Conservation (phyloP, 2,329 filamentous ascomycete species). For the Colletotrichum tanaceti region DNA sequence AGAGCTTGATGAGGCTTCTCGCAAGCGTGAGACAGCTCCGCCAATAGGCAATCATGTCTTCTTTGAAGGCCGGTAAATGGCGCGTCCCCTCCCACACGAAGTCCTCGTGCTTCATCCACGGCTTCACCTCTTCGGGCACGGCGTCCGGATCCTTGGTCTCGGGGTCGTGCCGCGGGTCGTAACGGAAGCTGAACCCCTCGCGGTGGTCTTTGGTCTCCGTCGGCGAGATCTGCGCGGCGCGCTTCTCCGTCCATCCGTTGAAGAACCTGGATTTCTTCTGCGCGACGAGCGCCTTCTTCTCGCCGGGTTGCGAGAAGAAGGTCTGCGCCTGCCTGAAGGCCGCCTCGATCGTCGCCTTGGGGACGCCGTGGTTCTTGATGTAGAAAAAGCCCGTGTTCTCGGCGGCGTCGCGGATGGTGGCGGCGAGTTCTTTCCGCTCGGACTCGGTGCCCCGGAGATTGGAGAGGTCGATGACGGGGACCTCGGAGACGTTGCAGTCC, state of each 20-base stretch:
- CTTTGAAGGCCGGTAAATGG: slow-evolving; percentile 39
- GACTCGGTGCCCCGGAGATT: slow-evolving; percentile 50
- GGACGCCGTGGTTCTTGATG: slow-evolving; percentile 57
- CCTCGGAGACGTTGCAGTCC: slow-evolving; percentile 54
- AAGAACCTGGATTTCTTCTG: slow-evolving; percentile 48
- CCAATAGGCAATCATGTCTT: slow-evolving; percentile 40
- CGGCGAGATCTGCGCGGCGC: slow-evolving; percentile 45
- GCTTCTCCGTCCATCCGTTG: slow-evolving; percentile 51
- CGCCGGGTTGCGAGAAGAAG: slow-evolving; percentile 49
- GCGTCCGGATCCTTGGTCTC: slow-evolving; percentile 48
- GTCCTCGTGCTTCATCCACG: slow-evolving; percentile 41
- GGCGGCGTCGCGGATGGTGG: slow-evolving; percentile 53
- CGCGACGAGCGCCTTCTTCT: slow-evolving; percentile 45
- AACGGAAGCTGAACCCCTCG: slow-evolving; percentile 50
- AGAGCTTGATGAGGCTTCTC: slow-evolving; percentile 43
- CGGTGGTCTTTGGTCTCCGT: slow-evolving; percentile 48
- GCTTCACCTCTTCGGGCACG: slow-evolving; percentile 37
- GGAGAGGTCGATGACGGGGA: slow-evolving; percentile 59
- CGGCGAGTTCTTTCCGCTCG: slow-evolving; percentile 52
- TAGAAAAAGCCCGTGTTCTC: slow-evolving; percentile 61
- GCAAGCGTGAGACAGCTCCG: slow-evolving; percentile 43
- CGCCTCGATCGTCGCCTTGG: slow-evolving; percentile 47
- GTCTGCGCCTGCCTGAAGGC: slow-evolving; percentile 41
- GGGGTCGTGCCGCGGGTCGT: slow-evolving; percentile 57
- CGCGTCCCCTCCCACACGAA: slow-evolving; percentile 42